Evolutionary conservation across 352 stramenopile species (phyloP).

Genomic region (Globisporangium uncinulatum): DNA sequence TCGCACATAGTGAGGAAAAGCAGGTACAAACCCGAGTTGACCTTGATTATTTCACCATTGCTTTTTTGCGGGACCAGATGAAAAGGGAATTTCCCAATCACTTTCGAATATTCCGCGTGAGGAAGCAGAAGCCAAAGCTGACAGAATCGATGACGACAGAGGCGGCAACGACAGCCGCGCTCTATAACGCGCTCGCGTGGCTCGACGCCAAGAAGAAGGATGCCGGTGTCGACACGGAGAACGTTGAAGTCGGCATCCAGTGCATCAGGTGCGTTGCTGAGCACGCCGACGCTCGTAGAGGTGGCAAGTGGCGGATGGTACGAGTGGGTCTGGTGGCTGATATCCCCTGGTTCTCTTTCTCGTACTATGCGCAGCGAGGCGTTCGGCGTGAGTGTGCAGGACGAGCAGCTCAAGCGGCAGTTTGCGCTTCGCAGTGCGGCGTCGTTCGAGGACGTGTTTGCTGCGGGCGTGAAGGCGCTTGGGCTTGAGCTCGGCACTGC

Average conservation of each 20-base stretch:
- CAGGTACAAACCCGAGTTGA: neutral
- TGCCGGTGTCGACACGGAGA: slow-evolving; percentile 42
- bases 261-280: slow-evolving; percentile 33
- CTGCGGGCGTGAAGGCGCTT: slow-evolving; percentile 55
- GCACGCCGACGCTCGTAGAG: neutral
- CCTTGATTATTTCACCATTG: neutral
- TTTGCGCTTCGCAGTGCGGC: slow-evolving; percentile 35
- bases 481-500: slow-evolving; percentile 36
- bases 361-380: slow-evolving; percentile 37
- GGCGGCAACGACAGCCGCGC: slow-evolving; percentile 40
- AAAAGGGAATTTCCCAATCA: slow-evolving; percentile 3
- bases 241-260: slow-evolving; percentile 62
- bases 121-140: neutral
- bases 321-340: neutral
- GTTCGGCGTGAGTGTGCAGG: slow-evolving; percentile 57
- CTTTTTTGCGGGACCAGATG: neutral
- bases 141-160: slow-evolving; percentile 1
- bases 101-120: slow-evolving; percentile 15
- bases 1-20: neutral
- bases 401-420: slow-evolving; percentile 45
- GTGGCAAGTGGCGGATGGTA: neutral
- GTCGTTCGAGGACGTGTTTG: slow-evolving; percentile 68
- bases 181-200: slow-evolving; percentile 75
- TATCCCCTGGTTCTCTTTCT: neutral
- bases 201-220: slow-evolving; percentile 60